phyloP scores from a whole-genome alignment of 2,329 filamentous ascomycete species.

The Ilyonectria sp. region DNA sequence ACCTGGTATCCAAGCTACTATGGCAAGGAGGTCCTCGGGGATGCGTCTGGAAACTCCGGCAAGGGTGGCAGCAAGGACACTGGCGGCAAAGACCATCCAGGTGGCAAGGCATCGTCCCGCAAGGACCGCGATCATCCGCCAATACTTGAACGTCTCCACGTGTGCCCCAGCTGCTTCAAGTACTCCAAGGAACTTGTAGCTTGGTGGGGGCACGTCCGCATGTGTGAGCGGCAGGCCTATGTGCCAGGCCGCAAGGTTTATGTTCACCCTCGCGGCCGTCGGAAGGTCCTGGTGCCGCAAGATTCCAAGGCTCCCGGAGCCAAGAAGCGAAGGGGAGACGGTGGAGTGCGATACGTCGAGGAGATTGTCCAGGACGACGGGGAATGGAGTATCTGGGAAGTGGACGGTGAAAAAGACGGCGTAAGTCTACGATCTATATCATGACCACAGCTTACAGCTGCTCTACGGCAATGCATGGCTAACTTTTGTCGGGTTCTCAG shows the following conservation, averaged over 20 bases:
- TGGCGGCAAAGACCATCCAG: slow-evolving; percentile 46
- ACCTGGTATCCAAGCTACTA: slow-evolving; percentile 97
- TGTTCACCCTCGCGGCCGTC: slow-evolving; percentile 66
- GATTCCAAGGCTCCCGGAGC: slow-evolving; percentile 51
- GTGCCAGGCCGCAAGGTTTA: slow-evolving; percentile 84
- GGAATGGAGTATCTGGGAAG: slow-evolving; percentile 90
- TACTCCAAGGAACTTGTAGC: slow-evolving; percentile 79
- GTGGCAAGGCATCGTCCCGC: slow-evolving; percentile 49
- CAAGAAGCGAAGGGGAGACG: slow-evolving; percentile 57
- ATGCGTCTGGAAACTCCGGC: slow-evolving; percentile 54
- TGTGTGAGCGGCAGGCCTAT: slow-evolving; percentile 66
- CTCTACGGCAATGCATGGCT: slow-evolving; percentile 11
- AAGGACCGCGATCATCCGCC: slow-evolving; percentile 56
- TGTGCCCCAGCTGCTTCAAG: slow-evolving; percentile 95
- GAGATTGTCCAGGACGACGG: slow-evolving; percentile 71
- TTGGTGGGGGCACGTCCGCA: slow-evolving; percentile 71
- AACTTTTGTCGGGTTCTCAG: slow-evolving; percentile 52
- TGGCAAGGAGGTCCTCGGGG: slow-evolving; percentile 77
- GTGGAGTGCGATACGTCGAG: slow-evolving; percentile 57
- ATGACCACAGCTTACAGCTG: not conserved
- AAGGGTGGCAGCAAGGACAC: slow-evolving; percentile 50
- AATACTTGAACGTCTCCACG: slow-evolving; percentile 80
- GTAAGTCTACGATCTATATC: slow-evolving; percentile 59
- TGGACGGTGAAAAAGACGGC: slow-evolving; percentile 89
- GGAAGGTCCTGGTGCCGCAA: slow-evolving; percentile 57